Evolutionary conservation across 2,329 filamentous ascomycete species (phyloP).

Genomic region (Arachnopeziza araneosa): DNA sequence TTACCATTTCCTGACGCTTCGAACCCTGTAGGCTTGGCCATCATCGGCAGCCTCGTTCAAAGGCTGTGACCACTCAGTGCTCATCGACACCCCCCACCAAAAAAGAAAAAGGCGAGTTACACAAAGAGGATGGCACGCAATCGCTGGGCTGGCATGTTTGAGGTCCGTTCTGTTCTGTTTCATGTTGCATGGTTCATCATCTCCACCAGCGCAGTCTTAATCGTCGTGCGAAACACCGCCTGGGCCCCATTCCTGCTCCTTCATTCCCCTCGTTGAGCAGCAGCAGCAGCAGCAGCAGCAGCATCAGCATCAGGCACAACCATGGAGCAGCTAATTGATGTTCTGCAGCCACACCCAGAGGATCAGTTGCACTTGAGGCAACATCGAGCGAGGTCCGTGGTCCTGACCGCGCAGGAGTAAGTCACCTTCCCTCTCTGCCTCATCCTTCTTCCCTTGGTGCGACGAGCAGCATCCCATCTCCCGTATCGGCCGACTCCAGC

Average conservation of each 20-base stretch:
- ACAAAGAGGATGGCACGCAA: neutral
- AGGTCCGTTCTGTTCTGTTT: neutral
- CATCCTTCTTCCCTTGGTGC: neutral
- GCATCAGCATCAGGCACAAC: neutral
- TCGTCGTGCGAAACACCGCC: neutral
- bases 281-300: neutral
- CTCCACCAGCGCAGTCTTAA: neutral
- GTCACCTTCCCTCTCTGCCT: constrained; percentile 5
- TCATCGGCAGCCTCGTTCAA: no score
- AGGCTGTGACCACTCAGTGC: neutral
- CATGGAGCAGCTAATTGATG: constrained; percentile 12
- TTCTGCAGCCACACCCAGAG: constrained; percentile 55
- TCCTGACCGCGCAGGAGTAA: constrained; percentile 69
- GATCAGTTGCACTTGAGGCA: constrained; percentile 73
- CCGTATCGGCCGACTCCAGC: neutral
- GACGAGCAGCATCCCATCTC: neutral
- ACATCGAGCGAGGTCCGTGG: constrained; percentile 77
- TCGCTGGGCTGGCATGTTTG: neutral
- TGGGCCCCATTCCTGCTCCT: neutral
- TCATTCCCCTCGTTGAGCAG: neutral
- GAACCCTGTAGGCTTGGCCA: no score
- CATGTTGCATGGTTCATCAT: neutral
- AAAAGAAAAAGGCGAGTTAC: neutral
- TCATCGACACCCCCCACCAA: neutral
- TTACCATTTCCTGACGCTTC: no score